These are phyloP conservation scores for Serendipita sp. DNA, from an alignment of 768 basidiomycete species.

Conservation along the genomic window DNA sequence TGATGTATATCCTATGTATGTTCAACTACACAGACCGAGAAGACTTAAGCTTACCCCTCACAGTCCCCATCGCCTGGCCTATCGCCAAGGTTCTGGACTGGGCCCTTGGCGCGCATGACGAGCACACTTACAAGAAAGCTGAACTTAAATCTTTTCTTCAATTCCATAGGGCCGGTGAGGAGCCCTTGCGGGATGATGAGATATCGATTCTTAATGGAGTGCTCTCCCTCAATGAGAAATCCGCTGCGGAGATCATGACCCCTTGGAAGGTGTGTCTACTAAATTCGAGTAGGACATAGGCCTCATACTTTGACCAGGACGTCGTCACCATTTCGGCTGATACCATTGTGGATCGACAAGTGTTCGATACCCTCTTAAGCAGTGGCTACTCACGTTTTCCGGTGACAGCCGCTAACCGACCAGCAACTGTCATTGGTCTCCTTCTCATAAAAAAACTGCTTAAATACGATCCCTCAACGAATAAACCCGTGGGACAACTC, in stretches of 20 bases:
- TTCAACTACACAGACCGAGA: background rate
- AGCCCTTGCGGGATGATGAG: slow-evolving; percentile 61
- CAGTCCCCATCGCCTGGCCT: slow-evolving; percentile 65
- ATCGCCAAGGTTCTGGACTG: slow-evolving; percentile 60
- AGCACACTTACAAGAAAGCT: slow-evolving; percentile 66
- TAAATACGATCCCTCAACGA: slow-evolving; percentile 73
- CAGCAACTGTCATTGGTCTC: slow-evolving; percentile 60
- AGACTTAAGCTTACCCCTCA: background rate
- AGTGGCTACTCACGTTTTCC: slow-evolving; percentile 85
- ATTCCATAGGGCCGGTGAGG: slow-evolving; percentile 7
- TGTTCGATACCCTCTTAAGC: slow-evolving; percentile 61
- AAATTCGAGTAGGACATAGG: background rate
- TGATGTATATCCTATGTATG: slow-evolving; percentile 54
- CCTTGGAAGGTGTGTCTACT: slow-evolving; percentile 40
- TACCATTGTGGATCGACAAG: slow-evolving; percentile 59
- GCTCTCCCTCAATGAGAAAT: slow-evolving; percentile 52
- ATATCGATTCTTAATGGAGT: slow-evolving; percentile 52
- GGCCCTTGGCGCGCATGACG: slow-evolving; percentile 60
- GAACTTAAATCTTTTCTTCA: slow-evolving; percentile 60
- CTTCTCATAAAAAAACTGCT: slow-evolving; percentile 81
- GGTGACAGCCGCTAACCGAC: slow-evolving; percentile 57
- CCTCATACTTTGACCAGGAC: slow-evolving; percentile 32
- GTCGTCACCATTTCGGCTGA: slow-evolving; percentile 69
- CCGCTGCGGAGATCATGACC: slow-evolving; percentile 68
- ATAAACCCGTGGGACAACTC: slow-evolving; percentile 58